Evolutionary conservation across 2,329 filamentous ascomycete species (phyloP).

Genomic region (Rhexocercosporidium sp.): DNA sequence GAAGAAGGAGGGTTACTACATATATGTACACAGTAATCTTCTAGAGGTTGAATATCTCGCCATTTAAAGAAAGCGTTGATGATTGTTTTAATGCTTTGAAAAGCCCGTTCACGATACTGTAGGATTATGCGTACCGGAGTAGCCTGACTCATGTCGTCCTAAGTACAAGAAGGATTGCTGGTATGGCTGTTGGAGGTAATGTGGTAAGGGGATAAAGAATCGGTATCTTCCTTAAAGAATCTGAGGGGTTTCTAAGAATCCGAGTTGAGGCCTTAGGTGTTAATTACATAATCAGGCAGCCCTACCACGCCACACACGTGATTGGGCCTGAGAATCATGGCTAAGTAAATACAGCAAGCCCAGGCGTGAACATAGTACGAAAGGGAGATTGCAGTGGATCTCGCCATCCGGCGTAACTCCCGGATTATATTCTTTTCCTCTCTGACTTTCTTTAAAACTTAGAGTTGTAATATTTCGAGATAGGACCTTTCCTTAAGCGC

Average conservation of each 20-base stretch:
- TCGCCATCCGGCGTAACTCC: too few species aligned
- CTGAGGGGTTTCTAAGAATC: neutral
- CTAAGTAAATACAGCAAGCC: too few species aligned
- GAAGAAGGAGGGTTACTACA: slow-evolving; percentile 36
- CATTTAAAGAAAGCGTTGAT: slow-evolving; percentile 30
- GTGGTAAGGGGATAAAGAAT: slow-evolving; percentile 20
- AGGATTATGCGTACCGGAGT: slow-evolving; percentile 30
- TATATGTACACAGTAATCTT: slow-evolving; percentile 38
- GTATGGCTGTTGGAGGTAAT: slow-evolving; percentile 26
- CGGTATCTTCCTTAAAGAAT: neutral
- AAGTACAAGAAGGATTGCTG: slow-evolving; percentile 22
- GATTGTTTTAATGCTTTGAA: slow-evolving; percentile 29
- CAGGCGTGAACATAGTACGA: too few species aligned
- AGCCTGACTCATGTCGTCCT: slow-evolving; percentile 29
- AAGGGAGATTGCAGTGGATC: too few species aligned
- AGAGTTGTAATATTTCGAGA: too few species aligned
- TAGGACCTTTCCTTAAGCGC: too few species aligned
- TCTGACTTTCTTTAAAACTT: too few species aligned
- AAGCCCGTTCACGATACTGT: slow-evolving; percentile 29
- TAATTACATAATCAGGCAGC: slow-evolving; percentile 18
- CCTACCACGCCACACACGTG: too few species aligned
- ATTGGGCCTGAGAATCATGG: too few species aligned
- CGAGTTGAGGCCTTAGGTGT: slow-evolving; percentile 18
- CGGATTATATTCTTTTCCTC: too few species aligned
- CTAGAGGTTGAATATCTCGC: slow-evolving; percentile 31